Base-by-base conservation (phyloP, 257 asterid genomes). In the Leptodermis oblonga region DNA sequence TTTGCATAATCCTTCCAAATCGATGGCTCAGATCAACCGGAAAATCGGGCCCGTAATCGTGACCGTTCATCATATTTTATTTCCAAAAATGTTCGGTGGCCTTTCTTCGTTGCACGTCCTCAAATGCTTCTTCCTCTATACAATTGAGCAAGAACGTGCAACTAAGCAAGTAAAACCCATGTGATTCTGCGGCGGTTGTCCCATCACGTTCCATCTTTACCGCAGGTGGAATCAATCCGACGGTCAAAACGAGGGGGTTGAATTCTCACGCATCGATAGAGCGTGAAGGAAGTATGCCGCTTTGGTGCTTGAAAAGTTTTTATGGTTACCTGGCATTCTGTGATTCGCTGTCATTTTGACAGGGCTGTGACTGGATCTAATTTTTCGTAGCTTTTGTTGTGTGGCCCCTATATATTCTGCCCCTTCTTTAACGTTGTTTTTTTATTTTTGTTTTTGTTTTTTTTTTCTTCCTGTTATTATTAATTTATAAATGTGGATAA, bases 61-160 rank as follows among this genome's bases (percentile, higher is more conserved):
- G 18, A 33, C 79, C 81, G 81, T 73, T 45, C 15, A 4, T 12
- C 4, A 25, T 28, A 72, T 53, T 51, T 48, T 46, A n/a, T 20
- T 0, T 25, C 33, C 30, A 64, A 56, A 45, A 71, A 36, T 25
- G 15, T 4, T 10, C 28, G 13, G 18, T 26, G 22, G 14, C 68
- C 31, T 31, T 60, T 54, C 55, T 54, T 26, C 54, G 58, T 23
- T 63, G 79, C 77, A 76, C 75, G 76, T 48, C 79, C 77, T 56
- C 74, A 65, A 45, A 76, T 61, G 62, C 52, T 42, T 71, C n/a
- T n/a, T n/a, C n/a, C n/a, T n/a, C n/a, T n/a, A n/a, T n/a, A n/a
- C n/a, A n/a, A n/a, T n/a, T n/a, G n/a, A 68, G 60, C 62, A 74
- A 65, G 54, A 54, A 75, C 77, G 75, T 73, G 81, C 70, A 62